These are phyloP conservation scores for Rhodotorula glutinis DNA, from an alignment of 1,284 basidiomycete species.

Conservation along the genomic window DNA sequence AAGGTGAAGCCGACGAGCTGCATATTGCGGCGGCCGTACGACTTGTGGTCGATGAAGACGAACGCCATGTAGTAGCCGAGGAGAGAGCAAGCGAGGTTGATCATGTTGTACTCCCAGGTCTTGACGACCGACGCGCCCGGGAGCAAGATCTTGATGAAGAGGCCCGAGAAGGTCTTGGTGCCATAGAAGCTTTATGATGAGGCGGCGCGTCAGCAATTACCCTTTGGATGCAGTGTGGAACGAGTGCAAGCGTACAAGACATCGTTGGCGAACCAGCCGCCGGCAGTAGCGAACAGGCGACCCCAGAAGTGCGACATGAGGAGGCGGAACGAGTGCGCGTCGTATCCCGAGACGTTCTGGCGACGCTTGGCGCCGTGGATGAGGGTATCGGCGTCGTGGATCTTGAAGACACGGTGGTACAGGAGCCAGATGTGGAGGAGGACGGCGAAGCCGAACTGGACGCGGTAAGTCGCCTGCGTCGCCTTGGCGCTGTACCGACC, in stretches of 20 bases:
- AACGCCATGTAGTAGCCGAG: conserved; percentile 57
- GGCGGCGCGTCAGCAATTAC: no score
- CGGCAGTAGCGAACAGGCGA: conserved; percentile 54
- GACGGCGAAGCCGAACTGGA: conserved; percentile 56
- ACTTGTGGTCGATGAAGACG: conserved; percentile 58
- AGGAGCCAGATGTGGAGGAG: conserved; percentile 55
- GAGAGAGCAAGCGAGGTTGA: conserved; percentile 52
- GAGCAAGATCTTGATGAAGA: conserved; percentile 54
- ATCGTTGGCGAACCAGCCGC: conserved; percentile 56
- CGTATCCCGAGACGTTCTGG: conserved; percentile 55
- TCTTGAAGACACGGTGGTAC: conserved; percentile 50
- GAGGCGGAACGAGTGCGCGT: conserved; percentile 53
- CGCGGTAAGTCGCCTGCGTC: conserved; percentile 56
- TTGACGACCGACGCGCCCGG: conserved; percentile 49
- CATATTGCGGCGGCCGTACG: conserved; percentile 47
- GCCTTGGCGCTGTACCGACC: conserved; percentile 52
- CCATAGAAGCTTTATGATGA: conserved; percentile 31
- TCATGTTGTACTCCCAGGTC: conserved; percentile 56
- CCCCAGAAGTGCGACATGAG: conserved; percentile 54
- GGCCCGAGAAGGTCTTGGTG: conserved; percentile 50
- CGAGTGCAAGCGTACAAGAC: conserved; percentile 46
- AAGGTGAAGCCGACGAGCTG: conserved; percentile 53
- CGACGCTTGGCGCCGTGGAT: conserved; percentile 53
- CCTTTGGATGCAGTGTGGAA: no score
- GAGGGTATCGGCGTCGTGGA: conserved; percentile 48